Percentiles rank a stretch among this genome's conserved stretches.
Conservation (phyloP, 2,329 filamentous ascomycete species). For the Purpureocillium takamizusanense region DNA sequence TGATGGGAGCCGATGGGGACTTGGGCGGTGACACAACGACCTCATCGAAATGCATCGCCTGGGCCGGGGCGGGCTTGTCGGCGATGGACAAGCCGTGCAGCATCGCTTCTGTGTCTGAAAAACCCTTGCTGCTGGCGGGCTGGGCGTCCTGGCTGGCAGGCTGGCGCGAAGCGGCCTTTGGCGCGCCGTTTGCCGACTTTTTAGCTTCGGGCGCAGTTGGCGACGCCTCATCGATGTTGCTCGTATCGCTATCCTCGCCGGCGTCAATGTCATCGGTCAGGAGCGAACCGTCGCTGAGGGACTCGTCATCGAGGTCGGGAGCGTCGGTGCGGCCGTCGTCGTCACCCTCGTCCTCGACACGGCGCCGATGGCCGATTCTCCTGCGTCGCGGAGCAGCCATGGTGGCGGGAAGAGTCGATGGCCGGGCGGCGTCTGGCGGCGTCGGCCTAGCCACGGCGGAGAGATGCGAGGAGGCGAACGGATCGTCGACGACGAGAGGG, state of each 20-base stretch:
- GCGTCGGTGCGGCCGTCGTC: slow-evolving; percentile 51
- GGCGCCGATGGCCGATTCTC: slow-evolving; percentile 60
- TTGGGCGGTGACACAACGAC: slow-evolving; percentile 27
- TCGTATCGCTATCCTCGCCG: slow-evolving; percentile 55
- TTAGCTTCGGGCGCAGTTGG: slow-evolving; percentile 35
- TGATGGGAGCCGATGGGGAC: slow-evolving; percentile 36
- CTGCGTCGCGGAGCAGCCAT: slow-evolving; percentile 44
- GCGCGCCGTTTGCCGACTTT: slow-evolving; percentile 33
- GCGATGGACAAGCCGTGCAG: slow-evolving; percentile 42
- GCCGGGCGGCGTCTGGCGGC: slow-evolving; percentile 8
- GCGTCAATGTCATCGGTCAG: slow-evolving; percentile 52
- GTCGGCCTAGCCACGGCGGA: slow-evolving; percentile 10
- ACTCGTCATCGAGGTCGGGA: slow-evolving; percentile 55
- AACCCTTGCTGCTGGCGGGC: slow-evolving; percentile 21
- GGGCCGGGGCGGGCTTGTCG: slow-evolving; percentile 28
- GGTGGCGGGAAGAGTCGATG: slow-evolving; percentile 4
- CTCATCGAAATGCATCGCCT: slow-evolving; percentile 40
- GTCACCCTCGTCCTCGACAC: slow-evolving; percentile 62
- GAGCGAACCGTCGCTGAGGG: slow-evolving; percentile 54
- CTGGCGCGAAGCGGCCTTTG: slow-evolving; percentile 22
- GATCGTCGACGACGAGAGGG: slow-evolving; percentile 18
- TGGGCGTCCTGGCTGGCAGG: slow-evolving; percentile 25
- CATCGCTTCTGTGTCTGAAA: slow-evolving; percentile 51
- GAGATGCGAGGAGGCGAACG: slow-evolving; percentile 17
- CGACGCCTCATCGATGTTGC: slow-evolving; percentile 48